Percentiles rank a stretch among this genome's conserved stretches.
Evolutionary conservation across 352 stramenopile genomes (phyloP).

Genomic region (Thraustochytrium sp.): DNA sequence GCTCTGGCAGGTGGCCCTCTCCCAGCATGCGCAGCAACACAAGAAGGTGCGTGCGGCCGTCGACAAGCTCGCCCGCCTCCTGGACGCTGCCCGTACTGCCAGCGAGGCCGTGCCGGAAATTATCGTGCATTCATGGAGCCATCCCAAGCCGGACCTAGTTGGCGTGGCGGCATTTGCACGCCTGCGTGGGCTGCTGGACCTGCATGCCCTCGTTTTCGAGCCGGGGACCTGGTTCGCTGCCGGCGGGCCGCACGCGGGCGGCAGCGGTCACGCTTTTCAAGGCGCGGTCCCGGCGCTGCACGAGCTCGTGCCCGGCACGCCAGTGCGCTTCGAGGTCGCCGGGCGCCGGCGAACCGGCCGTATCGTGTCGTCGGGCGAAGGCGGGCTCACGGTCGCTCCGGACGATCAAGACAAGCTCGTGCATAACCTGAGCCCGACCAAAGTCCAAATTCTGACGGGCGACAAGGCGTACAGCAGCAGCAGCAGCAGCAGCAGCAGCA

Average conservation of each 20-base stretch:
- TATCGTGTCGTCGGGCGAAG: neutral
- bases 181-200: neutral
- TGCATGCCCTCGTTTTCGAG: neutral
- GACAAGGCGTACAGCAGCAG: neutral
- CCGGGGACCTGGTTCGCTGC: too few species aligned
- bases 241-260: too few species aligned
- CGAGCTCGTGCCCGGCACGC: neutral
- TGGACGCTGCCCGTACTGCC: neutral
- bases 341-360: neutral
- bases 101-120: neutral
- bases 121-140: neutral
- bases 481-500: neutral
- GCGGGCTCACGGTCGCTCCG: neutral
- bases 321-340: neutral
- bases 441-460: neutral
- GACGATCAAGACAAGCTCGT: neutral
- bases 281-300: neutral
- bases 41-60: neutral
- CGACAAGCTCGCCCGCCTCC: neutral
- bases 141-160: neutral
- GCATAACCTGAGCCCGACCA: neutral
- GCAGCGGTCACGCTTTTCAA: too few species aligned
- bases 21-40: neutral
- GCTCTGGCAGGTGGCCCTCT: neutral
- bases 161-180: neutral